These are phyloP conservation scores for Epichloe uncinata DNA, from an alignment of 2,329 filamentous ascomycete species.

Conservation along the genomic window DNA sequence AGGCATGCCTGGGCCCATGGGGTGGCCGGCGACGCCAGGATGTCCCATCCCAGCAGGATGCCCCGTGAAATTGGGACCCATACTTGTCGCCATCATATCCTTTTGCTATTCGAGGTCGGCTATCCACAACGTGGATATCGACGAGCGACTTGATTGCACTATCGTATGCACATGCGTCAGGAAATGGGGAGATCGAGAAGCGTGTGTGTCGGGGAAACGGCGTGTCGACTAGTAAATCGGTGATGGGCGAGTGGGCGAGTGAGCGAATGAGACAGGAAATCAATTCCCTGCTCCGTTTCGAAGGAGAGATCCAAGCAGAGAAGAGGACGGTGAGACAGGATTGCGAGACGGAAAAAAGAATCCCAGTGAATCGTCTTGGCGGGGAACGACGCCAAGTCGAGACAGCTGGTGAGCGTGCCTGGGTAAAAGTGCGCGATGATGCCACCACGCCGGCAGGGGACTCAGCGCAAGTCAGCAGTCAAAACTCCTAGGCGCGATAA, in stretches of 20 bases:
- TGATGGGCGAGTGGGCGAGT: constrained; percentile 1
- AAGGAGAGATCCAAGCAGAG: neutral
- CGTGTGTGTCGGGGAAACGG: neutral
- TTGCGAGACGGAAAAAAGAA: neutral
- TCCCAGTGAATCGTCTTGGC: neutral
- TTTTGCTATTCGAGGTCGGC: constrained; percentile 24
- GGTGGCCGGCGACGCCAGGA: constrained; percentile 54
- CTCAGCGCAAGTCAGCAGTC: neutral
- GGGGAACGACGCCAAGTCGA: constrained; percentile 1
- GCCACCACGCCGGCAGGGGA: constrained; percentile 4
- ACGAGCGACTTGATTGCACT: constrained; percentile 28
- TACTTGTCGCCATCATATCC: constrained; percentile 56
- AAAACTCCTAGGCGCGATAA: neutral
- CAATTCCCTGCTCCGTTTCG: neutral
- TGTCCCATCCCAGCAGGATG: constrained; percentile 61
- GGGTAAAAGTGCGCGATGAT: neutral
- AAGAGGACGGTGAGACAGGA: neutral
- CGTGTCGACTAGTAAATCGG: neutral
- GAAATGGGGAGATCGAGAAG: constrained; percentile 1
- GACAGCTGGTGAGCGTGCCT: constrained; percentile 4
- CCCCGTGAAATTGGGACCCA: constrained; percentile 49
- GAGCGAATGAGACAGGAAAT: neutral
- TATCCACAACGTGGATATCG: constrained; percentile 49
- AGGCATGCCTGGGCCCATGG: constrained; percentile 47
- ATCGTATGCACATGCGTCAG: constrained; percentile 33